Evolutionary conservation across 768 basidiomycete species (phyloP), one percentile per base, ranked within the genome.

Genomic region (Clavulina sp.): DNA sequence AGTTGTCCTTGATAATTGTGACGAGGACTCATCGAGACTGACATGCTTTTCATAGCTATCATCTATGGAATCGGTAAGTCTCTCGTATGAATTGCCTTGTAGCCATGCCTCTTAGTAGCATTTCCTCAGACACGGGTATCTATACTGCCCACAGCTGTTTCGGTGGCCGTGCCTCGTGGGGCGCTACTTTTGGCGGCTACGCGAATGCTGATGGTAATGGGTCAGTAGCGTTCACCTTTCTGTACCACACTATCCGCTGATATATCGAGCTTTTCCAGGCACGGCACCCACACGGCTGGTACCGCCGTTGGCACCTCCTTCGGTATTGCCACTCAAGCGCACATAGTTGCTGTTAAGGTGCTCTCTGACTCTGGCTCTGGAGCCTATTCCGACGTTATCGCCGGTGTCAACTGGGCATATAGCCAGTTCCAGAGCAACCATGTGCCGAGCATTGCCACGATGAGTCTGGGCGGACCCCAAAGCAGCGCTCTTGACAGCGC

Each of bases 281-380:
- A 44, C 24, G 13, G 36, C 5, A 57, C n/a, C 21, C 29, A 16
- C 3, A 54, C 52, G n/a, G 51, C 51, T 4, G 57, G 56, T 18
- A 55, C 57, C 18, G 57, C 57, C n/a, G 56, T 47, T 9, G 69
- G 69, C 6, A 60, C 53, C 5, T 58, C 56, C 26, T 69, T 56
- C 49, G 68, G 68, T 44, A 61, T 68, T 19, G 67, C 68, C 21
- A 63, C 67, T 57, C 51, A 46, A 16, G 68, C 65, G 1, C 61
- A 53, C 38, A 49, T 71, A 49, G 63, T 70, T 52, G 68, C 69
- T 2, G 68, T 72, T 50, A 72, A 71, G 55, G 70, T 71, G 19
- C 61, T 70, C 51, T 60, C 59, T 44, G 66, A 68, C 50, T 41
- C 46, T 24, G 68, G 68, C 61, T 67, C 50, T 9, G 61, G 54